These are phyloP conservation scores for Tetraselmis chui DNA, from an alignment of 139 green algal species.

Conservation along the genomic window DNA sequence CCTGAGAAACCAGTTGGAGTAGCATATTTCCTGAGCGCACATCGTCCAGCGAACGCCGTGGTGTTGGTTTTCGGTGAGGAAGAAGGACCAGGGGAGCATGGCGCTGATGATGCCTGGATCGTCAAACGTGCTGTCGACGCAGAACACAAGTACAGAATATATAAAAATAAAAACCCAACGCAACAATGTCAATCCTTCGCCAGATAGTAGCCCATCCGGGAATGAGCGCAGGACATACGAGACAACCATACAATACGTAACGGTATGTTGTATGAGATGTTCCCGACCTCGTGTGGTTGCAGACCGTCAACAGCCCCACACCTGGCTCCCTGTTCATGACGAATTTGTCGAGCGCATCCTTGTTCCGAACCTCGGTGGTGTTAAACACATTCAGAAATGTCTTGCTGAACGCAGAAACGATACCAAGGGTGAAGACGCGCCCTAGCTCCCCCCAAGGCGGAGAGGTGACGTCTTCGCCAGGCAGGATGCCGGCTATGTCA, in stretches of 20 bases:
- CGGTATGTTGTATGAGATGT: not conserved
- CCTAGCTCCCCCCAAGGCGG: conserved; percentile 56
- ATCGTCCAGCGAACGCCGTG: conserved; percentile 63
- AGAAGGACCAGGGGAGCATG: conserved; percentile 63
- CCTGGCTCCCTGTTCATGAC: conserved; percentile 21
- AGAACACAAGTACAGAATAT: not conserved
- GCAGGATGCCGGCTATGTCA: not conserved
- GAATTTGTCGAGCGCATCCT: conserved; percentile 20
- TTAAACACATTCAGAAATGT: conserved; percentile 48
- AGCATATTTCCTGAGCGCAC: conserved; percentile 81
- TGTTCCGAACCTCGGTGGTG: conserved; percentile 25
- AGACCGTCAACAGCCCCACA: conserved; percentile 57
- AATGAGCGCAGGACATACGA: not conserved
- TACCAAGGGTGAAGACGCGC: conserved; percentile 38
- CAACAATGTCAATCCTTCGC: not conserved
- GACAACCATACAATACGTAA: not conserved
- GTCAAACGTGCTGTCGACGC: conserved; percentile 71
- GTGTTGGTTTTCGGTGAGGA: conserved; percentile 59
- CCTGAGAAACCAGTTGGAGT: conserved; percentile 60
- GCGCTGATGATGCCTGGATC: conserved; percentile 68
- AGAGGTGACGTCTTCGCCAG: not conserved
- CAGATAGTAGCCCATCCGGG: not conserved
- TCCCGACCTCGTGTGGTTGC: conserved; percentile 69
- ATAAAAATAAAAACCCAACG: not conserved
- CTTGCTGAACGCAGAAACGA: conserved; percentile 45